Conservation (phyloP, 805 yeast genomes). For the Barnettozyma botsteinii region DNA sequence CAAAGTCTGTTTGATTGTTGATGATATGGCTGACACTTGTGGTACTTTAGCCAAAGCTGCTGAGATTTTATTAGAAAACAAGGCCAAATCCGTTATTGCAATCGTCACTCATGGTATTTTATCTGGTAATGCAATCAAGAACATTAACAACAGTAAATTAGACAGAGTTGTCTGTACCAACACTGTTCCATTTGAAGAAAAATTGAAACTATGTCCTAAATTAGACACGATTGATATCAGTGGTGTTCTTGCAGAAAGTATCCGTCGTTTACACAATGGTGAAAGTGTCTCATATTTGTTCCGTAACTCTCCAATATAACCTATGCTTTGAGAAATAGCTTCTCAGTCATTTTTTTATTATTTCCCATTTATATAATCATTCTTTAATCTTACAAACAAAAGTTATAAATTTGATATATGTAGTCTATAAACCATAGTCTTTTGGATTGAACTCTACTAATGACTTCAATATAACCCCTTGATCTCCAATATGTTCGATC, state of each 20-base stretch:
- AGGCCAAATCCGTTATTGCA: conserved; percentile 70
- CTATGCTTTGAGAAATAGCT: too few relatives aligned
- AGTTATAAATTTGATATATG: neutral
- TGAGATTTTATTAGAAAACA: conserved; percentile 61
- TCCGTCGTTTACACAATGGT: conserved; percentile 82
- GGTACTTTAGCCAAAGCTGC: conserved; percentile 83
- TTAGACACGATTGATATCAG: conserved; percentile 66
- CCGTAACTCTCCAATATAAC: conserved; percentile 51
- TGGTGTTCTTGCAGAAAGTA: conserved; percentile 72
- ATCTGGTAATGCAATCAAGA: conserved; percentile 67
- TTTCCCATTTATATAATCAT: neutral
- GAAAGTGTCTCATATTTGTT: conserved; percentile 79
- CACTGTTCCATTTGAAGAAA: conserved; percentile 71
- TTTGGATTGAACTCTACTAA: conserved; percentile 47
- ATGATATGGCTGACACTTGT: conserved; percentile 89
- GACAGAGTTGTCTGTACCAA: conserved; percentile 73
- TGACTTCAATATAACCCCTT: conserved; percentile 51
- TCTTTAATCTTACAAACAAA: too few relatives aligned
- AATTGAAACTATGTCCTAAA: conserved; percentile 50
- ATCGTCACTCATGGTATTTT: conserved; percentile 80
- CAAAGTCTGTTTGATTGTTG: conserved; percentile 72
- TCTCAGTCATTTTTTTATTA: neutral
- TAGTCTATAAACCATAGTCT: conserved; percentile 42
- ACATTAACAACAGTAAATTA: conserved; percentile 61
- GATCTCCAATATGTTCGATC: conserved; percentile 42